Conservation (phyloP, 176 grass and related monocot species). For the Pharus latifolius region DNA sequence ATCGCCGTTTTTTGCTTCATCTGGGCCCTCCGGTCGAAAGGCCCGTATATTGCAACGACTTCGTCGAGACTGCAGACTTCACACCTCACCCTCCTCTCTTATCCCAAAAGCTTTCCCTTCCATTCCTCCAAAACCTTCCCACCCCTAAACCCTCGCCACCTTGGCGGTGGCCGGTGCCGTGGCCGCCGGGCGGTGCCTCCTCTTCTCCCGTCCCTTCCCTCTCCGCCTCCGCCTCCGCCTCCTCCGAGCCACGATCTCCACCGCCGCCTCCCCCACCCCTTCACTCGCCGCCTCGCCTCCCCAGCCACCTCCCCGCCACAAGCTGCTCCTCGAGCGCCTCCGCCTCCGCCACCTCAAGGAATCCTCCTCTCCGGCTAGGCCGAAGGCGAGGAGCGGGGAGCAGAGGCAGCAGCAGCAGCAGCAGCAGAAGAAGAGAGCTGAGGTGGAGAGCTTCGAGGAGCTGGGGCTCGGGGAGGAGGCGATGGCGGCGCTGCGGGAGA, state of each 20-base stretch:
- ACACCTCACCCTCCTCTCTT: background rate
- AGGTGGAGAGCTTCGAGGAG: constrained; percentile 55
- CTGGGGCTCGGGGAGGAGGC: constrained; percentile 57
- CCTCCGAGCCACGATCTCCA: constrained; percentile 30
- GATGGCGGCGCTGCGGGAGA: constrained; percentile 55
- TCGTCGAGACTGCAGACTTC: too few species aligned
- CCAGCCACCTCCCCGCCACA: constrained; percentile 33
- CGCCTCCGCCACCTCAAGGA: constrained; percentile 79
- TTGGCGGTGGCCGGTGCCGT: constrained; percentile 38
- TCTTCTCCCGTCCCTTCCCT: constrained; percentile 29
- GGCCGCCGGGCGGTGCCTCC: constrained; percentile 40
- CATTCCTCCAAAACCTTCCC: background rate
- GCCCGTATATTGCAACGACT: too few species aligned
- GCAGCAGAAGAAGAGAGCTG: constrained; percentile 23
- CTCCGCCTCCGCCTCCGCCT: constrained; percentile 36
- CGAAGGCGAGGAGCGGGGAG: constrained; percentile 20
- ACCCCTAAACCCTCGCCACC: constrained; percentile 15
- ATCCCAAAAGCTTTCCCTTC: background rate
- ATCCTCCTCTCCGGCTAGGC: constrained; percentile 13
- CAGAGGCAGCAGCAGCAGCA: background rate
- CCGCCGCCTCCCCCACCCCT: constrained; percentile 13
- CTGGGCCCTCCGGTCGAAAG: too few species aligned
- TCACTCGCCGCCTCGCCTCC: background rate
- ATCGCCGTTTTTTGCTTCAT: too few species aligned
- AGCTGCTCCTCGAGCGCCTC: constrained; percentile 81